These are phyloP conservation scores for Starmera pachycereana DNA, from an alignment of 805 yeast genomes.

Conservation along the genomic window DNA sequence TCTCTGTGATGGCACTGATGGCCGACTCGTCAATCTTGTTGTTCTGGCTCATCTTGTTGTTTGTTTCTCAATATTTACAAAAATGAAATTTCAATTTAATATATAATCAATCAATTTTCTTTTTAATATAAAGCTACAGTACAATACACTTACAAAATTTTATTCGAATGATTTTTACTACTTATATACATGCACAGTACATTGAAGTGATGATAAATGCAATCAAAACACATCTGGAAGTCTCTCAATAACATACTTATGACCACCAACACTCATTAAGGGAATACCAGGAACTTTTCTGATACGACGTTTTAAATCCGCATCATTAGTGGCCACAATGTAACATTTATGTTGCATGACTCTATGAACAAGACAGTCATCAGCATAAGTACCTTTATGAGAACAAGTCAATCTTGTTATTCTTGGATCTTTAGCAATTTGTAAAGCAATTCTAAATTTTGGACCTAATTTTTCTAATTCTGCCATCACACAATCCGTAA, in stretches of 20 bases:
- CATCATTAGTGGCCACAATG: slow-evolving; percentile 97
- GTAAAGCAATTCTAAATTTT: slow-evolving; percentile 84
- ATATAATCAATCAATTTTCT: no score
- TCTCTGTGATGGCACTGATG: slow-evolving; percentile 13
- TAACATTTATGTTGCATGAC: slow-evolving; percentile 95
- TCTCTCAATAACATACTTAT: slow-evolving; percentile 85
- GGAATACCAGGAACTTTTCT: slow-evolving; percentile 98
- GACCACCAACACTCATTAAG: slow-evolving; percentile 91
- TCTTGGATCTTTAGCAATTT: slow-evolving; percentile 89
- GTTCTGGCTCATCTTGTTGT: no score
- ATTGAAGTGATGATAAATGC: neutral
- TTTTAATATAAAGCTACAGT: no score
- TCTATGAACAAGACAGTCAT: slow-evolving; percentile 90
- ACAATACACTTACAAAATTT: no score
- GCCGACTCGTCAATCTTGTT: no score
- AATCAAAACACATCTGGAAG: slow-evolving; percentile 84
- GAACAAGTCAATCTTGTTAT: slow-evolving; percentile 79
- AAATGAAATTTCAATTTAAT: neutral
- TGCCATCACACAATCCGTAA: slow-evolving; percentile 97
- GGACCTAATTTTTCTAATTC: slow-evolving; percentile 96
- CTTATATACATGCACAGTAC: neutral
- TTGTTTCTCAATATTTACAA: no score
- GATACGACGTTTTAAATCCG: slow-evolving; percentile 85
- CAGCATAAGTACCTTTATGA: slow-evolving; percentile 96
- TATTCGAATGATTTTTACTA: no score